phyloP scores from a whole-genome alignment of 768 basidiomycete species.

The Termitomyces eurrhizus region DNA sequence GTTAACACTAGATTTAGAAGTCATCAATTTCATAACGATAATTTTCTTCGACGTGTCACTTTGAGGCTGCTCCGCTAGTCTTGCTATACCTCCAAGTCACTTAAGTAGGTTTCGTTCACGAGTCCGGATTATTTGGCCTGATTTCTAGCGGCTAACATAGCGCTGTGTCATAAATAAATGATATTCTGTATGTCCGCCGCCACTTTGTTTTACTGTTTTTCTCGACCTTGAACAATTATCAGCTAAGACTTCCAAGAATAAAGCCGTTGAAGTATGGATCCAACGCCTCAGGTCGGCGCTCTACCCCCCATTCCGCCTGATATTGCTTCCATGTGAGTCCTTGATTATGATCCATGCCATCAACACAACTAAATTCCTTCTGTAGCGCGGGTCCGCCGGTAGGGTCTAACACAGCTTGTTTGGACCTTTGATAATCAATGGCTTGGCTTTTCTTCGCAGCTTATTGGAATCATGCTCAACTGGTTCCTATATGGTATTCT shows the following conservation, averaged over 20 bases:
- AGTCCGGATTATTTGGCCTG: not conserved
- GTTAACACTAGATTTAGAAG: too few relatives aligned
- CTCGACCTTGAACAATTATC: not conserved
- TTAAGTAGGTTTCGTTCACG: not conserved
- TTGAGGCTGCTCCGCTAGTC: too few relatives aligned
- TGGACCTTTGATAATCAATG: not conserved
- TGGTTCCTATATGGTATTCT: constrained; percentile 12
- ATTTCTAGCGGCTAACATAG: not conserved
- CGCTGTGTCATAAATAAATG: not conserved
- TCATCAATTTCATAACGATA: too few relatives aligned
- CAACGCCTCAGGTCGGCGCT: not conserved
- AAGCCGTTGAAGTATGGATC: not conserved
- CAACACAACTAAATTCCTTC: not conserved
- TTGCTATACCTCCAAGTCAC: too few relatives aligned
- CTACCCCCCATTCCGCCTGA: not conserved
- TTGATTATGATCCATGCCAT: not conserved
- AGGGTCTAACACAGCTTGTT: not conserved
- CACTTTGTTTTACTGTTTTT: not conserved
- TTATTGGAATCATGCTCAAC: constrained; percentile 11
- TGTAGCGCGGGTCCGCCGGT: constrained; percentile 2
- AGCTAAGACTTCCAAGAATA: not conserved
- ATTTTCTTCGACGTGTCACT: too few relatives aligned
- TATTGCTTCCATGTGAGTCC: not conserved
- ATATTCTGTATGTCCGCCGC: not conserved
- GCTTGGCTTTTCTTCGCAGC: not conserved